Base-by-base conservation (phyloP, 305 asterid genomes). In the Fraxinus platypoda region DNA sequence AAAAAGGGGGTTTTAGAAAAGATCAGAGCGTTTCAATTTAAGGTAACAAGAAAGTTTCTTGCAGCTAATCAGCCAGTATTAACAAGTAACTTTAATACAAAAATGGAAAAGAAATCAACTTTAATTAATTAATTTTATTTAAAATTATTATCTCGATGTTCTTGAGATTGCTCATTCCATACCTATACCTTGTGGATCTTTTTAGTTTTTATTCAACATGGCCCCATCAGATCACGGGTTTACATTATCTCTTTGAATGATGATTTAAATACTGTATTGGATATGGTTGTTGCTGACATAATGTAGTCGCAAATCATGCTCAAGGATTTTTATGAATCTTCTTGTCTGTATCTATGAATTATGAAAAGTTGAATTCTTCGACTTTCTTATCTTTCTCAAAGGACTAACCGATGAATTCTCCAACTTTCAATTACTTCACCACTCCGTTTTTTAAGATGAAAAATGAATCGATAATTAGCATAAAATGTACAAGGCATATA, bases 41-140 rank as follows among this genome's bases (percentile, higher is more conserved):
- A 83, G 74, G 26, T 9, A 77, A 41, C 71, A 64, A 74, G 59
- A 71, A 80, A 87, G 46, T 76, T 66, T 12, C 70, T 28, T 78
- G 86, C 90, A 86, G 86, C 87, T 77, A 84, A 52, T 79, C 37
- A 31, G 82, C 74, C 78, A 59, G 49, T 52, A 19, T 49, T 59
- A 71, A 23, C 38, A 62, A 75, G 70, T 17, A 73, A 85, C 77
- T 21, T 37, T 25, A 25, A 75, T 37, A 43, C 83, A 81, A 80
- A 75, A 84, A 72, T 19, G 76, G 85, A 80, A 68, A 86, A 84
- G 82, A 74, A 33, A 77, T 64, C 64, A 87, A 66, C 86, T 84
- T 37, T 37, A 6, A 37, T 38, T 82, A 80, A 74, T 80, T 70
- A 75, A 75, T 74, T 74, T 62, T 82, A 38, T 75, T 72, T 6